Base-by-base conservation (phyloP, 2,329 filamentous ascomycete genomes). In the Stagonosporopsis tanaceti region DNA sequence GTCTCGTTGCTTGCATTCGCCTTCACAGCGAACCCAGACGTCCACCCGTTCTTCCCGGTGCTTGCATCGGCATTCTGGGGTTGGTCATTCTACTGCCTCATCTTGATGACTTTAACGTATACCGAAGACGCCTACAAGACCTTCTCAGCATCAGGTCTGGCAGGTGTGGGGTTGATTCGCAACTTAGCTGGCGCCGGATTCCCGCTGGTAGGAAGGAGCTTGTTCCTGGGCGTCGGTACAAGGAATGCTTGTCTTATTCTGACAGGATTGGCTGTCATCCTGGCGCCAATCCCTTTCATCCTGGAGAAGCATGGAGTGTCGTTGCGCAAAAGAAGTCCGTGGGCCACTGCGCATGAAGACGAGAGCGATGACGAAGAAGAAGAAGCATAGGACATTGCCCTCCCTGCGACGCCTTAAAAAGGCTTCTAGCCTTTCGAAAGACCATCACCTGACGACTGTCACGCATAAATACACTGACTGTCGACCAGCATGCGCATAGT, bases 31-130 rank as follows among this genome's bases (percentile, higher is more conserved):
- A 60, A 61, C 7, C 64, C 70, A 2, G 45, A 50, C 1, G 60
- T 75, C 8, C 70, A 71, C 28, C 65, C 68, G 0, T 76, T 84
- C 47, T 77, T 82, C 3, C 81, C 82, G 0, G 79, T 84, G 4
- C 64, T 84, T 14, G 81, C 80, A 2, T 80, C 79, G 0, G 75
- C 78, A 0, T 77, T 83, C 17, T 83, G 82, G 70, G 83, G 82
- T 0, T 81, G 79, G 71, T 79, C 77, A 4, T 82, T 84, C 60
- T 82, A 82, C 50, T 79, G 79, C 1, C 73, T 84, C 0, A 83
- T 83, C 44, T 71, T 84, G 3, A 81, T 81, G 74, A 80, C 80
- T 1, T 76, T 81, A 34, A 80, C 77, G 4, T 83, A 81, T 57
- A 81, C 79, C 2, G 80, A 82, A 50, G 81, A 82, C 57, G 77